phyloP scores from a whole-genome alignment of 2,329 filamentous ascomycete genomes.

The Curvularia verruculosa region DNA sequence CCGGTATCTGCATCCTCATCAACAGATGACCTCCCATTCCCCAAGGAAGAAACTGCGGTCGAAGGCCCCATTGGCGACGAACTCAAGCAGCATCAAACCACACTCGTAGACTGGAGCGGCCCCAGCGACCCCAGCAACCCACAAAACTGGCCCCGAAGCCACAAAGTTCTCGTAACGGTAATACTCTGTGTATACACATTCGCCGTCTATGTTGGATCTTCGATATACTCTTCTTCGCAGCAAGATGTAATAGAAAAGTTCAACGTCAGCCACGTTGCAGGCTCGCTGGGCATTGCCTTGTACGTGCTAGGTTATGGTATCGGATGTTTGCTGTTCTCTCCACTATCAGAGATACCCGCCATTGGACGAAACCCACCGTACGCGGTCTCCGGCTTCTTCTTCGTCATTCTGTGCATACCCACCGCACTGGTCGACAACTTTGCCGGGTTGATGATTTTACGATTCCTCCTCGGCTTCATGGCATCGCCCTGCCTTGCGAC shows the following conservation, averaged over 20 bases:
- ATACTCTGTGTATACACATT: constrained; percentile 62
- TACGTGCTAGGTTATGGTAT: constrained; percentile 67
- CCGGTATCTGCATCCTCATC: constrained; percentile 26
- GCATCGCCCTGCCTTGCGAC: constrained; percentile 45
- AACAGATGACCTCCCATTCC: constrained; percentile 25
- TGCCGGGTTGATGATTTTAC: constrained; percentile 63
- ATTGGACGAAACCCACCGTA: constrained; percentile 72
- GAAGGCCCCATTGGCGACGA: constrained; percentile 23
- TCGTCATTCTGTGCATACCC: constrained; percentile 69
- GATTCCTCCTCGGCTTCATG: constrained; percentile 47
- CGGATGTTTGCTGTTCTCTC: constrained; percentile 69
- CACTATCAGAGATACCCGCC: constrained; percentile 68
- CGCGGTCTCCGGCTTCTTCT: constrained; percentile 69
- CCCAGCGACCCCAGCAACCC: constrained; percentile 46
- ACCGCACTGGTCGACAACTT: constrained; percentile 68
- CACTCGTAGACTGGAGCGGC: constrained; percentile 49
- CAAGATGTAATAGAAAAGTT: constrained; percentile 59
- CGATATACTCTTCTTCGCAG: constrained; percentile 56
- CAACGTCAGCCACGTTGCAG: constrained; percentile 57
- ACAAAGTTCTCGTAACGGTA: constrained; percentile 42
- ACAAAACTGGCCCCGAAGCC: constrained; percentile 43
- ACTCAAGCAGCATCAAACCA: constrained; percentile 31
- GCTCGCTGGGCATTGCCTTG: constrained; percentile 63
- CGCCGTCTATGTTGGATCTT: constrained; percentile 60
- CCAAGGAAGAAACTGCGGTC: constrained; percentile 4